These are phyloP conservation scores for Penicillium sp. DNA, from an alignment of 2,329 filamentous ascomycete genomes.

Conservation along the genomic window DNA sequence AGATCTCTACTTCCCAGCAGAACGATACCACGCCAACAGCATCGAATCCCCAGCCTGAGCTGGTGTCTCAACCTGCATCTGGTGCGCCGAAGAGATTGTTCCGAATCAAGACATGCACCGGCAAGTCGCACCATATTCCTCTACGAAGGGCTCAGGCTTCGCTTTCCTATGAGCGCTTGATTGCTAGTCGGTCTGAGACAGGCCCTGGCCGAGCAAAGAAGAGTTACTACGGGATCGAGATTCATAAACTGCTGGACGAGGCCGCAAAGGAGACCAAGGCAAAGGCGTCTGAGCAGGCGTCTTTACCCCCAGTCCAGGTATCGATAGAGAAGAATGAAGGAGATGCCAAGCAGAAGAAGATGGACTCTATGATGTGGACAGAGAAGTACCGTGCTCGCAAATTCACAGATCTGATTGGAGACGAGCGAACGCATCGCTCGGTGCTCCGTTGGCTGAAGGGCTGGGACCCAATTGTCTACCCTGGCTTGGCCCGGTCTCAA, in stretches of 20 bases:
- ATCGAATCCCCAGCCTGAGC: constrained; percentile 3
- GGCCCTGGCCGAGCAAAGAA: constrained; percentile 52
- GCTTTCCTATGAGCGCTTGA: constrained; percentile 50
- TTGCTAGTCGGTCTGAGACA: constrained; percentile 50
- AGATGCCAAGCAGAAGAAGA: constrained; percentile 27
- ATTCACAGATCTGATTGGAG: constrained; percentile 89
- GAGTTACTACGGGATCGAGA: constrained; percentile 86
- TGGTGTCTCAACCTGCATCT: constrained; percentile 13
- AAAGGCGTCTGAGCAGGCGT: constrained; percentile 18
- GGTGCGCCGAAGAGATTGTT: constrained; percentile 18
- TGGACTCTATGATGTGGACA: constrained; percentile 65
- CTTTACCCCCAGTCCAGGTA: constrained; percentile 22
- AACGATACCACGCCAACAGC: constrained; percentile 3
- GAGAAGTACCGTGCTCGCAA: constrained; percentile 92
- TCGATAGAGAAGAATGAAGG: constrained; percentile 30
- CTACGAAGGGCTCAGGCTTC: constrained; percentile 34
- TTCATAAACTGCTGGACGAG: constrained; percentile 73
- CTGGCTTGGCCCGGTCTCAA: constrained; percentile 61
- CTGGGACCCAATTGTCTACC: constrained; percentile 92
- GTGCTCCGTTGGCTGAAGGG: constrained; percentile 90
- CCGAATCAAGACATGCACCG: constrained; percentile 46
- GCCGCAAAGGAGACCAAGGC: constrained; percentile 55
- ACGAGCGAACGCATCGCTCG: constrained; percentile 85
- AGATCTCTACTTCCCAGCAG: not conserved
- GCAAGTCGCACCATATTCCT: constrained; percentile 43